Conservation (phyloP, 2,329 filamentous ascomycete genomes). For the Neoarthrinium moseri region DNA sequence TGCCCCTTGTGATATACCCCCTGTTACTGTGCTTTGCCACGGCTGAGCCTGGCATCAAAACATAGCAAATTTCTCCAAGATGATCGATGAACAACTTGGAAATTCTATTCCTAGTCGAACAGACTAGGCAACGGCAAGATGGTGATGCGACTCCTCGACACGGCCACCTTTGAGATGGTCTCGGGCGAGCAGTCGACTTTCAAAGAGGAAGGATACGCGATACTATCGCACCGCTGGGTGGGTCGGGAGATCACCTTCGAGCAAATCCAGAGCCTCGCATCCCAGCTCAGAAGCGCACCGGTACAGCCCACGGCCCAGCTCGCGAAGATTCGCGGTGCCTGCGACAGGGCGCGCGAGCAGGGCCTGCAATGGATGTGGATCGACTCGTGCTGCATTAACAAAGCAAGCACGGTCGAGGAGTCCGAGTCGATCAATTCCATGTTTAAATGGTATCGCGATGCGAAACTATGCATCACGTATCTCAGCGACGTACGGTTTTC, state of each 20-base stretch:
- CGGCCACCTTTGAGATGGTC: too few relatives aligned
- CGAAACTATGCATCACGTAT: constrained; percentile 11
- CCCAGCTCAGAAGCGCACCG: constrained; percentile 13
- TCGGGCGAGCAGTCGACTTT: too few relatives aligned
- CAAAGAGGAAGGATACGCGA: too few relatives aligned
- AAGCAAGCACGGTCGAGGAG: constrained; percentile 10
- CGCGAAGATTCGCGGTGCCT: constrained; percentile 13
- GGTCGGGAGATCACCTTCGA: constrained; percentile 13
- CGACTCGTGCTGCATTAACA: constrained; percentile 15
- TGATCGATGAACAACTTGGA: too few relatives aligned
- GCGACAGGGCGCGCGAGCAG: constrained; percentile 11
- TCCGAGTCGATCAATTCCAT: constrained; percentile 12
- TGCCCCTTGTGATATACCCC: too few relatives aligned
- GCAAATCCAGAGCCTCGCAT: constrained; percentile 11
- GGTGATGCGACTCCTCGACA: too few relatives aligned
- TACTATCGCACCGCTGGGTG: constrained; percentile 15
- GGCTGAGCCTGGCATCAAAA: too few relatives aligned
- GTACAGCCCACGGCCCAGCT: too few relatives aligned
- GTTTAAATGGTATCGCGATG: constrained; percentile 14
- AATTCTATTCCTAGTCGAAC: too few relatives aligned
- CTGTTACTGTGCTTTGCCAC: too few relatives aligned
- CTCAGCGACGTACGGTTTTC: constrained; percentile 14
- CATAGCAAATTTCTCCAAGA: too few relatives aligned
- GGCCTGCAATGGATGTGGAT: constrained; percentile 14
- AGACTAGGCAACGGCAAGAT: too few relatives aligned